Evolutionary conservation across 192 early-diverging fungal species (phyloP).

Genomic region (Irineochytrium annulatum): DNA sequence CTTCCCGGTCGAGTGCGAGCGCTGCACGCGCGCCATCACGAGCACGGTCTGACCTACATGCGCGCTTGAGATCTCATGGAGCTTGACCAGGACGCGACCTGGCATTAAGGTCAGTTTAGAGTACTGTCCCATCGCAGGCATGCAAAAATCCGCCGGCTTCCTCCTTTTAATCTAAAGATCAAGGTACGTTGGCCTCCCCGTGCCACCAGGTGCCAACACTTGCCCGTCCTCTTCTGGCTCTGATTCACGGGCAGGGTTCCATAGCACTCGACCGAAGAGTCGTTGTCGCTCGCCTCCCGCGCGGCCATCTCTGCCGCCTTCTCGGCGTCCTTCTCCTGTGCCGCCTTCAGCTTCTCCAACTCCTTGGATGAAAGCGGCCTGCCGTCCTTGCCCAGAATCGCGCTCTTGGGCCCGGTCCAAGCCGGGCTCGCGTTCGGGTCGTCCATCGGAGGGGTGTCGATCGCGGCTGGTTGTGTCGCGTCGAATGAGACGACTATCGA

Average conservation of each 20-base stretch:
- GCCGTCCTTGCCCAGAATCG: slow-evolving; percentile 68
- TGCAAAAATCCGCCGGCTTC: neutral
- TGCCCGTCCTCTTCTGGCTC: slow-evolving; percentile 69
- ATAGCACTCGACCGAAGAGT: slow-evolving; percentile 80
- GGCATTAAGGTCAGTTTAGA: too few species aligned
- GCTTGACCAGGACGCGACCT: slow-evolving; percentile 61
- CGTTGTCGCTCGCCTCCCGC: slow-evolving; percentile 53
- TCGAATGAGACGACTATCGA: too few species aligned
- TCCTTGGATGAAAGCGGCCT: slow-evolving; percentile 87
- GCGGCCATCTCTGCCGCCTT: slow-evolving; percentile 72
- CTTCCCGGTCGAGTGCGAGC: slow-evolving; percentile 79
- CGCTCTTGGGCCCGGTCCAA: slow-evolving; percentile 16
- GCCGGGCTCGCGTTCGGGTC: too few species aligned
- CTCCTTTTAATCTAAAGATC: neutral
- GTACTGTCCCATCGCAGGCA: too few species aligned
- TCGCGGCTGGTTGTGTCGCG: too few species aligned
- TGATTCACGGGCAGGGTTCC: slow-evolving; percentile 85
- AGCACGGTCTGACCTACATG: slow-evolving; percentile 72
- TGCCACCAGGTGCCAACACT: slow-evolving; percentile 1
- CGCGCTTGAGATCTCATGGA: slow-evolving; percentile 58
- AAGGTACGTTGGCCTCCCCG: slow-evolving; percentile 4
- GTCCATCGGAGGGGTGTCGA: too few species aligned
- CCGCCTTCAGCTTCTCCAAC: slow-evolving; percentile 90
- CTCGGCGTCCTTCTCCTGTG: slow-evolving; percentile 77
- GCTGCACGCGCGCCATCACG: slow-evolving; percentile 89